A percentile compares a stretch with the other conserved stretches of the same genome.
Evolutionary conservation across 2,329 filamentous ascomycete species (phyloP).

Genomic region (Colletotrichum sp.): DNA sequence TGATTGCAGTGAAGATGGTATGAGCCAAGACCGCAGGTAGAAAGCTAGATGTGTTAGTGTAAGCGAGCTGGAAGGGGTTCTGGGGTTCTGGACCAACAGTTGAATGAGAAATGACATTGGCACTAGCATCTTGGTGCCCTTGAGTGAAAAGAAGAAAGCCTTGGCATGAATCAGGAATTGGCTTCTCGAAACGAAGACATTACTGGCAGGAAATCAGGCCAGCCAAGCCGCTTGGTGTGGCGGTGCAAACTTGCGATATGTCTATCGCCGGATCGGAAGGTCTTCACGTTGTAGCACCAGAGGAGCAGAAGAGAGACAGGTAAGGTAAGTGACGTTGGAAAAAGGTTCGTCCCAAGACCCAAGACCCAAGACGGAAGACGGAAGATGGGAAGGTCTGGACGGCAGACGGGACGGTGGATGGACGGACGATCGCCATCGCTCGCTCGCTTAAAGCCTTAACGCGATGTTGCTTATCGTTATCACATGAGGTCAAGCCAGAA

Average conservation of each 20-base stretch:
- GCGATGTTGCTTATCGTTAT: neutral
- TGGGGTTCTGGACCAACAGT: neutral
- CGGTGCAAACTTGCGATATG: neutral
- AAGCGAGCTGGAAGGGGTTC: neutral
- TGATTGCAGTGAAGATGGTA: neutral
- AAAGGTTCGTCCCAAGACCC: neutral
- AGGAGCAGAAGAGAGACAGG: neutral
- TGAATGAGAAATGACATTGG: constrained; percentile 1
- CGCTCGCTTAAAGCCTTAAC: neutral
- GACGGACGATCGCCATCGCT: neutral
- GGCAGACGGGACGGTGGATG: neutral
- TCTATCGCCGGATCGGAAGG: neutral
- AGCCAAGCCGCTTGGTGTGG: constrained; percentile 19
- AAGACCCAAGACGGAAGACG: neutral
- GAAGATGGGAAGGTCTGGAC: neutral
- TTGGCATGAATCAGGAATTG: constrained; percentile 13
- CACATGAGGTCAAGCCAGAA: neutral
- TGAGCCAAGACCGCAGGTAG: constrained; percentile 7
- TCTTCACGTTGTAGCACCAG: neutral
- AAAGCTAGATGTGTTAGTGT: neutral
- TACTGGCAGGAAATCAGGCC: neutral
- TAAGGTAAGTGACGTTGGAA: neutral
- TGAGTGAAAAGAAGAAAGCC: constrained; percentile 5
- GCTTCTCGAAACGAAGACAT: neutral
- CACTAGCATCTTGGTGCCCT: constrained; percentile 5